Base-by-base conservation (phyloP, 2,329 filamentous ascomycete genomes). In the Aspergillus aculeatinus region DNA sequence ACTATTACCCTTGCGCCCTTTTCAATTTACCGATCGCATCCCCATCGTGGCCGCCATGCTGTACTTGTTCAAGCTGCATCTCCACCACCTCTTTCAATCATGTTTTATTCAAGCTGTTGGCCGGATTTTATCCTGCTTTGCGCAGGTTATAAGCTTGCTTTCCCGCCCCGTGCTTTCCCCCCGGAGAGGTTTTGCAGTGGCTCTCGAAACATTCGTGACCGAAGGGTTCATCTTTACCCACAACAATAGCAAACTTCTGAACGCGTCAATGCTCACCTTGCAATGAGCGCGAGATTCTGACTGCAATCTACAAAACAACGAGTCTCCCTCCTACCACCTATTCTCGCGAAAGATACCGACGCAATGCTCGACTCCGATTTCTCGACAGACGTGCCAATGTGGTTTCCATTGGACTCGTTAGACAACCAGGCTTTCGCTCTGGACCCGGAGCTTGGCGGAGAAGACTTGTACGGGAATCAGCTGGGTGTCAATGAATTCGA, bases 341-440 rank as follows among this genome's bases (percentile, higher is more conserved):
- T 6, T 19, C 39, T 6, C 16, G 39, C 5, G 12, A 19, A 16
- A 16, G 19, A 31, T 23, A 21, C n/a, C 29, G 1, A 27, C 14
- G 55, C 49, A 29, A 65, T 63, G 63, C 44, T 60, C 16, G 59
- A 65, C 14, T 55, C 53, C 7, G 58, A 11, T 27, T 33, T 53
- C 35, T 49, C 54, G 1, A 59, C 57, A 47, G 63, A 63, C 48
- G 23, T 55, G 33, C 31, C 59, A 19, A 49, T 27, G 47, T 65
- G 65, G 63, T 47, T 31, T 4, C 59, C 58, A 49, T 39, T 61
- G 42, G 63, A 64, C 44, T 55, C 57, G 11, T 39, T 59, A 25
- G 60, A 61, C 21, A 48, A 44, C 19, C 44, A 39, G 7, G 49
- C 51, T 11, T 60, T 60, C 52, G 51, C 27, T 12, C 49, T 62